These are phyloP conservation scores for Alternaria arborescens DNA, from an alignment of 2,329 filamentous ascomycete species.

Conservation along the genomic window DNA sequence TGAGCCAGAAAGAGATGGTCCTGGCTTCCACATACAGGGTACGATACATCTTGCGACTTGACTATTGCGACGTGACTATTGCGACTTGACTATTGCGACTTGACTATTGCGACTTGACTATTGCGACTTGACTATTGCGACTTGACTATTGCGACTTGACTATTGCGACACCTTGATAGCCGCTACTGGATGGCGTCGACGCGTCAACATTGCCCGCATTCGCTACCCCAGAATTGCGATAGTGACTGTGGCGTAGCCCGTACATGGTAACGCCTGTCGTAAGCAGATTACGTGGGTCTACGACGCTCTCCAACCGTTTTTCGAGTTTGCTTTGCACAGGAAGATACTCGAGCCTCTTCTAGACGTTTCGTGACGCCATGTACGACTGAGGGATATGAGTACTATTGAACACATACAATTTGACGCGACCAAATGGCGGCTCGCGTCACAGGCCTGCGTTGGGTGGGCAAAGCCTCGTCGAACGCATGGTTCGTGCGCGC, in stretches of 20 bases:
- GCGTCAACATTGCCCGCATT: not conserved
- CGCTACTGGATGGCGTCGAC: not conserved
- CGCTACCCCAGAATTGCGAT: constrained; percentile 2
- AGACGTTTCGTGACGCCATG: not conserved
- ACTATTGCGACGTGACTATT: not conserved
- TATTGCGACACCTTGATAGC: not conserved
- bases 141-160: not conserved
- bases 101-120: too few species aligned
- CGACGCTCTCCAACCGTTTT: not conserved
- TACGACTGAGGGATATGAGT: not conserved
- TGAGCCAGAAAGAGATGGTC: not conserved
- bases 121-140: too few species aligned
- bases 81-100: too few species aligned
- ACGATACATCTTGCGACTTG: not conserved
- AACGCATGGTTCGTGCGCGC: constrained; percentile 18
- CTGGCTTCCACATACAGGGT: not conserved
- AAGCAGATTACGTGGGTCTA: constrained; percentile 3
- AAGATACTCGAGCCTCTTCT: not conserved
- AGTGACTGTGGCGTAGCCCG: constrained; percentile 6
- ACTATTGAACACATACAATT: not conserved
- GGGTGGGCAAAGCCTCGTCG: not conserved
- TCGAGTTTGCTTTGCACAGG: not conserved
- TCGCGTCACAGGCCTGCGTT: not conserved
- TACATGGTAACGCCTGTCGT: constrained; percentile 4
- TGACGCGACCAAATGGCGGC: not conserved